Evolutionary conservation across 495 filamentous ascomycete genomes (phyloP), one percentile per base, ranked within the genome.

Genomic region (Penicillium steckii): DNA sequence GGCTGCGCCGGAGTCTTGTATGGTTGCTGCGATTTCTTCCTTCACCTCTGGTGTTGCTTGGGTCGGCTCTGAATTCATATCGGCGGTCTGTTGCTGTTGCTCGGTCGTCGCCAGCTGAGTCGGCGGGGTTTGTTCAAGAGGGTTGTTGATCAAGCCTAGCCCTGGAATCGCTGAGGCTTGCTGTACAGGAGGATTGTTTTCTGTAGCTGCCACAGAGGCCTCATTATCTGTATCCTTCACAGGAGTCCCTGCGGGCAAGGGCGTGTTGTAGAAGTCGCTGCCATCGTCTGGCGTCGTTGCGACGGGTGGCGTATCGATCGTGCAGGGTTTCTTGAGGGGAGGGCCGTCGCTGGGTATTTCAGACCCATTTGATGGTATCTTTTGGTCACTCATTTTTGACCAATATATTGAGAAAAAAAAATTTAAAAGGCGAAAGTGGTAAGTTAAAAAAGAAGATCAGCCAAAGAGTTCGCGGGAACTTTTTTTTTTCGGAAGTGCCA

Each of bases 191-290:
- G 32, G 21, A 9, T 10, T 47, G 17, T 50, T 3, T 19, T 66
- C 62, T 8, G 24, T 52, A 7, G 46, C 27, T 26, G 45, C 15
- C 18, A 13, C 22, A 29, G 51, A 18, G 26, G 46, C 42, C 15
- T 54, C 22, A 7, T 32, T 38, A 1, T 50, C 53, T 0, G 17
- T 32, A 22, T 46, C 43, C 17, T 38, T 40, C 15, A 57, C 55
- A 0, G 66, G 66, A 0, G 65, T 71, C n/a, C 53, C 70, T 30
- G 60, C 54, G 33, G 51, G 45, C 52, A 62, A 52, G 5, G 70
- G 67, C 22, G 71, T 74, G 46, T 73, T 71, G 57, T 74, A 74
- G 47, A 73, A 75, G 64, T 75, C 71, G 45, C 68, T 74, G 33
- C 61, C 71, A 61, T 65, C 61, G 46, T 74, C 74, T 17, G 66